Evolutionary conservation across 805 yeast species (phyloP).

Genomic region (Myxozyma sirexii): DNA sequence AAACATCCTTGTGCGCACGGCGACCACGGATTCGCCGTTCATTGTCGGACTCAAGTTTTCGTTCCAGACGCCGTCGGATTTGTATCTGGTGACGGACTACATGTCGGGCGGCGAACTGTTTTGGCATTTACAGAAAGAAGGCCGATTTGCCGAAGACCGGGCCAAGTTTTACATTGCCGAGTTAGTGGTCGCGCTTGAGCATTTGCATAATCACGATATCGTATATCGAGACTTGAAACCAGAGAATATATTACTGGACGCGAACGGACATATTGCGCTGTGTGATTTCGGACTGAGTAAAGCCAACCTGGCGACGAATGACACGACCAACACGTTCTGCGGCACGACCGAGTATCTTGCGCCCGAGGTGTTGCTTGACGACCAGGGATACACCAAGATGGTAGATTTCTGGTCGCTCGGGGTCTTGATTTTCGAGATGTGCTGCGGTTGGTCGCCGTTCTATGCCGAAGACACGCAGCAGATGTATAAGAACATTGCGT

Average conservation of each 20-base stretch:
- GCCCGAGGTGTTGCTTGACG: constrained; percentile 94
- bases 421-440: constrained; percentile 96
- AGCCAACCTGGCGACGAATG: constrained; percentile 81
- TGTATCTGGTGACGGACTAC: constrained; percentile 92
- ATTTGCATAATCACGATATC: constrained; percentile 91
- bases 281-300: constrained; percentile 97
- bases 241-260: constrained; percentile 91
- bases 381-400: constrained; percentile 96
- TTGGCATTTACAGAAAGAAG: constrained; percentile 97
- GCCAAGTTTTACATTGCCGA: constrained; percentile 98
- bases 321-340: constrained; percentile 93
- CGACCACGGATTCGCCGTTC: constrained; percentile 85
- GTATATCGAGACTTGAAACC: constrained; percentile 97
- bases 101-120: constrained; percentile 98
- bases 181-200: constrained; percentile 88
- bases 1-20: constrained; percentile 88
- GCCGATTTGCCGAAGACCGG: constrained; percentile 87
- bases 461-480: constrained; percentile 97
- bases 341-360: constrained; percentile 98
- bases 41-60: constrained; percentile 95
- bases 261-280: constrained; percentile 94
- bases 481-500: constrained; percentile 98
- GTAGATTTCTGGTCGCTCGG: constrained; percentile 99
- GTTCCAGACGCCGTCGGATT: constrained; percentile 91
- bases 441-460: constrained; percentile 99